phyloP scores from a whole-genome alignment of 176 grass and related monocot genomes.

The Aegilops longissima region DNA sequence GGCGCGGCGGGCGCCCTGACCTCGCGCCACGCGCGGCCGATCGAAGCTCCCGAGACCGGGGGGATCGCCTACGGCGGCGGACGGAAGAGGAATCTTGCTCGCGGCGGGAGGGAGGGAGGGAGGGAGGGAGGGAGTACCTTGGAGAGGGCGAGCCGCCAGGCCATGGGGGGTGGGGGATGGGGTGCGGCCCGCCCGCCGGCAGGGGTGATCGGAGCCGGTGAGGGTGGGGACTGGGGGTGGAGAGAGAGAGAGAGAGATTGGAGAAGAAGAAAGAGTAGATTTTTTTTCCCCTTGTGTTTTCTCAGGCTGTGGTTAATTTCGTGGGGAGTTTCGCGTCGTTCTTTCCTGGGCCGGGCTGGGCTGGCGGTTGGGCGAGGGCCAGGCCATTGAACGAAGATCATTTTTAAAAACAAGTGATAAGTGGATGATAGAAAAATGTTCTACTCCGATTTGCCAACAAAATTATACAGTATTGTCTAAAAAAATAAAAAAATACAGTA shows the following conservation, averaged over 20 bases:
- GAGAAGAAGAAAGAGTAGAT: background rate
- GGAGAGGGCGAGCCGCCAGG: conserved; percentile 38
- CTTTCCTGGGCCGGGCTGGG: background rate
- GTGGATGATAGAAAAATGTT: too few species aligned
- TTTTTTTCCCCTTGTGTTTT: background rate
- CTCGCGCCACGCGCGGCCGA: background rate
- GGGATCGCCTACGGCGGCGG: background rate
- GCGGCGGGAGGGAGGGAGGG: background rate
- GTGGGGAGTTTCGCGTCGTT: background rate
- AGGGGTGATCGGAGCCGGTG: conserved; percentile 29
- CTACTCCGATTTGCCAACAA: too few species aligned
- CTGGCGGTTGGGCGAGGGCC: background rate
- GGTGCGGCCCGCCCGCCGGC: background rate
- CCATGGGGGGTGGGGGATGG: background rate
- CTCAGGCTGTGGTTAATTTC: background rate
- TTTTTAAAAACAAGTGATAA: too few species aligned
- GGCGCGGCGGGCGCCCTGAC: background rate
- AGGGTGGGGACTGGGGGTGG: background rate
- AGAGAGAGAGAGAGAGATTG: background rate
- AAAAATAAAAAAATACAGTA: too few species aligned
- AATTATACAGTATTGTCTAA: too few species aligned
- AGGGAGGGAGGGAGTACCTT: conserved; percentile 12
- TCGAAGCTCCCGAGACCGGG: background rate
- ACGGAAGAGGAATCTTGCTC: background rate
- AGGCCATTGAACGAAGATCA: background rate